These are phyloP conservation scores for Coriaria nepalensis DNA, from an alignment of 306 rosid genomes.

Conservation along the genomic window DNA sequence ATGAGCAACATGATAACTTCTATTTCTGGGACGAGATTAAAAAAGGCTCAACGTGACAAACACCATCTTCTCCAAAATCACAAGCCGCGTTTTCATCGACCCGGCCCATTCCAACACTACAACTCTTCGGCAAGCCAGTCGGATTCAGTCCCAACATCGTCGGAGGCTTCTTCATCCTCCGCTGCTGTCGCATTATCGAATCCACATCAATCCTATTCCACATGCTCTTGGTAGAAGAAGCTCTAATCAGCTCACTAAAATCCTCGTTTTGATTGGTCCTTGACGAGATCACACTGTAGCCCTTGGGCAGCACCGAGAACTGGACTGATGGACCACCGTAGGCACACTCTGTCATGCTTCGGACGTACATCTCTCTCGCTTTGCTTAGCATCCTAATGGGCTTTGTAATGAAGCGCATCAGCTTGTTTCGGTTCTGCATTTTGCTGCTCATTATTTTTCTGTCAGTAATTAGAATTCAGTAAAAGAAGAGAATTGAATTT, in stretches of 20 bases:
- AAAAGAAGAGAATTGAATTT: not conserved
- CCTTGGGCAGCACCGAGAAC: constrained; percentile 31
- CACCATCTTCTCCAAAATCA: constrained; percentile 25
- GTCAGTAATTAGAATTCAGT: not conserved
- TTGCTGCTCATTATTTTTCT: constrained; percentile 24
- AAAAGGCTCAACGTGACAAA: constrained; percentile 7
- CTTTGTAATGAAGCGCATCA: constrained; percentile 35
- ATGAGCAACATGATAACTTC: constrained; percentile 31
- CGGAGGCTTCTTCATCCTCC: constrained; percentile 2
- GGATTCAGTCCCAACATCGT: constrained; percentile 11
- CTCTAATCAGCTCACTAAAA: constrained; percentile 53
- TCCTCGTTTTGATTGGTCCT: constrained; percentile 30
- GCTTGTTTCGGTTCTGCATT: constrained; percentile 21
- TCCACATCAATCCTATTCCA: constrained; percentile 39
- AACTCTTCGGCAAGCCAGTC: constrained; percentile 35
- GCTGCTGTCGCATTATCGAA: constrained; percentile 29
- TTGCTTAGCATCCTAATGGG: constrained; percentile 42
- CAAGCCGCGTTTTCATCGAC: constrained; percentile 49
- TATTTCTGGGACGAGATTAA: constrained; percentile 45
- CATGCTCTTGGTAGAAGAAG: constrained; percentile 53
- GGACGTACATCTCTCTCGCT: constrained; percentile 53
- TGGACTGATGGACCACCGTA: constrained; percentile 12
- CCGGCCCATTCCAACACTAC: constrained; percentile 60
- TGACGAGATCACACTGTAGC: constrained; percentile 37
- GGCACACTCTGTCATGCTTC: constrained; percentile 40